Base-by-base conservation (phyloP, 1,284 basidiomycete genomes). In the Marasmius oreades region DNA sequence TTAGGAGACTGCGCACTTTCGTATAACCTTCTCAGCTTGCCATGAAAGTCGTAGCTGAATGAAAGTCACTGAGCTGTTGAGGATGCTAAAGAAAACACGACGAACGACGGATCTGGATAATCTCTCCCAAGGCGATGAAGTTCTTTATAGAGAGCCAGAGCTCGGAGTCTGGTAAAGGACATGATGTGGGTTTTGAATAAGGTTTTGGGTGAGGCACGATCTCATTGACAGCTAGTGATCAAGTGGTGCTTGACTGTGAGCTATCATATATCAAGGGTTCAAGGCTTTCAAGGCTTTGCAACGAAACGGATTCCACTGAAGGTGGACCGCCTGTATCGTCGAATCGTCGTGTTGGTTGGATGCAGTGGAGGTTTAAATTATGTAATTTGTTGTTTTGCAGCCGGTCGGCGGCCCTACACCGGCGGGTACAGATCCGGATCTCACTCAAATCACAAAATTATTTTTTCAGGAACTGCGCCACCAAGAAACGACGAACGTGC, bases 101-200 rank as follows among this genome's bases (percentile, higher is more conserved):
- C 85, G 66, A 63, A 91, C 89, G 80, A 78, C 46, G 88, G 82
- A 64, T 91, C 88, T 31, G 86, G 86, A 62, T 92, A 91, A 53
- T 92, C 88, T 54, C 85, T 79, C 4, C 90, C 90, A 1, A 92
- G 78, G 53, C 87, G 78, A 62, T 87, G 84, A 8, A 92, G 77
- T 63, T 92, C 88, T 66, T 91, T 92, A 74, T 92, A 92, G 20
- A 92, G 72, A 0, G 82, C 77, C 4, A 90, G 71, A 2, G 82
- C 88, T 34, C 88, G 80, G 36, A 82, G 67, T 20, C 88, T 78
- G 33, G 72, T 72, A 43, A 71, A 63, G 57, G 65, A 42, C 62
- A 33, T 23, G 51, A 42, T 42, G 39, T 42, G 8, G 14, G 5
- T 39, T 42, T 16, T 42, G 39, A 42, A 42, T 16, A 42, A 42